Percentiles rank a stretch among this genome's conserved stretches.
Conservation (phyloP, 2,329 filamentous ascomycete species). For the Leptographium radiaticola region DNA sequence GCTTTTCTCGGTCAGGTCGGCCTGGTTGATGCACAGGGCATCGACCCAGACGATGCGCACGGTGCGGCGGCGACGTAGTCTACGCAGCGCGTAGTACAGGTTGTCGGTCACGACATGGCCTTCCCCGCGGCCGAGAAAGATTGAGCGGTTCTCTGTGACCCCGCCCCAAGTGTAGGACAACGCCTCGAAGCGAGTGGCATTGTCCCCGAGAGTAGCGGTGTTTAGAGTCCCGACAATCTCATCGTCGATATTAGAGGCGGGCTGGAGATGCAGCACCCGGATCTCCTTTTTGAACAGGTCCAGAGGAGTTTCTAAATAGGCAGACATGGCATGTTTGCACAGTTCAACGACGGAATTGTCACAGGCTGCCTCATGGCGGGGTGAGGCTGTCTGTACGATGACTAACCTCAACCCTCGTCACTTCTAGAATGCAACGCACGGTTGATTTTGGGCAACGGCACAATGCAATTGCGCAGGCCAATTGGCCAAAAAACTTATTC, state of each 20-base stretch:
- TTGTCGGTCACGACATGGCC: no score
- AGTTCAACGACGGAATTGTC: no score
- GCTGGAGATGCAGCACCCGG: neutral
- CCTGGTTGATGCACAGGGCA: conserved; percentile 17
- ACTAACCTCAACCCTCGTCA: no score
- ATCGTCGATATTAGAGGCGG: neutral
- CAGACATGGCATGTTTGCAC: neutral
- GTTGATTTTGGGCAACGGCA: no score
- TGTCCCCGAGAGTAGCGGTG: neutral
- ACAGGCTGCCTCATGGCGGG: no score
- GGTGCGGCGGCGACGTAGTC: neutral
- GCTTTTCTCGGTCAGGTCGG: conserved; percentile 13
- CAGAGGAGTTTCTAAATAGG: neutral
- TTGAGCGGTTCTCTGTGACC: neutral
- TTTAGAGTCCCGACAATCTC: neutral
- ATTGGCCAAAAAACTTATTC: no score
- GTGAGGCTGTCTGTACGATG: no score
- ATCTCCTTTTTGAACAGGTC: neutral
- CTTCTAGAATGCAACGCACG: no score
- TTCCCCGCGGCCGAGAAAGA: neutral
- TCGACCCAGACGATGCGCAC: conserved; percentile 12
- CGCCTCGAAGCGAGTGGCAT: conserved; percentile 10
- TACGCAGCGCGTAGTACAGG: neutral
- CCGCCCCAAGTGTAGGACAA: conserved; percentile 8
- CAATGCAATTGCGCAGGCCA: no score